phyloP scores from a whole-genome alignment of 2,329 filamentous ascomycete species.

The Ophidiomyces ophidiicola region DNA sequence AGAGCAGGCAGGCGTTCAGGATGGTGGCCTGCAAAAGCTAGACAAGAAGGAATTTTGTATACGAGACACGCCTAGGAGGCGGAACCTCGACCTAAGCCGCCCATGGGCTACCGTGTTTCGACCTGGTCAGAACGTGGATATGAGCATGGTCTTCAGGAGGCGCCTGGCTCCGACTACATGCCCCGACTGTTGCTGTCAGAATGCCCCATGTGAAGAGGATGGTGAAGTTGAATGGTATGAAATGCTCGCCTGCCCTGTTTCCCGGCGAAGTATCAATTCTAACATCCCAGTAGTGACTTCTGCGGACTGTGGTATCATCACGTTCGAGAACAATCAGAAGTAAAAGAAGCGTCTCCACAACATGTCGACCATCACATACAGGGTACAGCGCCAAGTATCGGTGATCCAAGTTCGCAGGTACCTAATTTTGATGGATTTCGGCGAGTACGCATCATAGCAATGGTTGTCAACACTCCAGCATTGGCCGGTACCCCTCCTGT shows the following conservation, averaged over 20 bases:
- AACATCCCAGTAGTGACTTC: background rate
- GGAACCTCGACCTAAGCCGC: slow-evolving; percentile 4
- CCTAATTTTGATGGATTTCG: background rate
- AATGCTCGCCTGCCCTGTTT: background rate
- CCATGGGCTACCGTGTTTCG: slow-evolving; percentile 10
- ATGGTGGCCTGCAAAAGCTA: slow-evolving; percentile 6
- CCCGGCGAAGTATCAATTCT: background rate
- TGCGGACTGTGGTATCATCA: slow-evolving; percentile 5
- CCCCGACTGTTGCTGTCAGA: slow-evolving; percentile 7
- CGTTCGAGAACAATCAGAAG: background rate
- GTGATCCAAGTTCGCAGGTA: too few species aligned
- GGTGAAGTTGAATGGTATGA: slow-evolving; percentile 3
- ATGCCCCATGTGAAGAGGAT: slow-evolving; percentile 2
- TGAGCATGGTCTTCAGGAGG: slow-evolving; percentile 12
- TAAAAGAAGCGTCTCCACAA: background rate
- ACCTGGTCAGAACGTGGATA: slow-evolving; percentile 10
- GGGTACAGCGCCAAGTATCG: background rate
- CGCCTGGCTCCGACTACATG: slow-evolving; percentile 4
- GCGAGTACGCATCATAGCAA: slow-evolving; percentile 2
- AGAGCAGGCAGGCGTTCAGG: slow-evolving; percentile 4
- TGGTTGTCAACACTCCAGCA: background rate
- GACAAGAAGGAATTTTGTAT: slow-evolving; percentile 10
- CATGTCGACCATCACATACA: background rate
- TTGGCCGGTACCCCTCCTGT: background rate
- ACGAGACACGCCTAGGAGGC: slow-evolving; percentile 4